Evolutionary conservation across 768 basidiomycete species (phyloP).

Genomic region (Leccinellum rugosiceps): DNA sequence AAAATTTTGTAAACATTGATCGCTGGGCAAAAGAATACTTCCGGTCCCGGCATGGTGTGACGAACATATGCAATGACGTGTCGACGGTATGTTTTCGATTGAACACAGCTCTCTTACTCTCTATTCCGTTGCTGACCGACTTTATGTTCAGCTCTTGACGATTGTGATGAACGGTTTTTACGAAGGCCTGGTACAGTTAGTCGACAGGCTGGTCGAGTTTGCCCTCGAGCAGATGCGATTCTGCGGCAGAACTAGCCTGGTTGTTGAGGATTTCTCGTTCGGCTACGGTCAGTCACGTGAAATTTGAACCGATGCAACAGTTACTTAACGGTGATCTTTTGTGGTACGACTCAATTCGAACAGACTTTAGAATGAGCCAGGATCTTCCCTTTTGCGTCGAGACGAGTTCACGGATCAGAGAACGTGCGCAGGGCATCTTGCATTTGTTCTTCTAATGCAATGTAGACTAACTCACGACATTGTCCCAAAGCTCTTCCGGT

Average conservation of each 20-base stretch:
- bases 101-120: neutral
- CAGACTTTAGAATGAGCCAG: conserved; percentile 32
- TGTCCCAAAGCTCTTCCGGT: conserved; percentile 9
- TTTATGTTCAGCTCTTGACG: conserved; percentile 22
- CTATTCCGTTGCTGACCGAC: neutral
- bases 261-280: conserved; percentile 27
- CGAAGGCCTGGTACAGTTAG: conserved; percentile 27
- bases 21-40: conserved; percentile 29
- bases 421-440: conserved; percentile 15
- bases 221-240: conserved; percentile 25
- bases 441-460: neutral
- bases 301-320: neutral
- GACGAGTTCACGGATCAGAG: conserved; percentile 22
- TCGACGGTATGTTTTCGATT: conserved; percentile 15
- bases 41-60: conserved; percentile 17
- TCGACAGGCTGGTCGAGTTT: conserved; percentile 24
- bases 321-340: neutral
- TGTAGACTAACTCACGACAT: neutral
- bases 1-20: conserved; percentile 29
- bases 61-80: conserved; percentile 15
- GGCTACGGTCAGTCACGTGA: conserved; percentile 25
- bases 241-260: conserved; percentile 14
- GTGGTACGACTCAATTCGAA: neutral
- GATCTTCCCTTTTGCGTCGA: conserved; percentile 29
- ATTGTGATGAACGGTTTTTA: conserved; percentile 32